Base-by-base conservation (phyloP, 2,329 filamentous ascomycete genomes). In the Neonectria sp. region DNA sequence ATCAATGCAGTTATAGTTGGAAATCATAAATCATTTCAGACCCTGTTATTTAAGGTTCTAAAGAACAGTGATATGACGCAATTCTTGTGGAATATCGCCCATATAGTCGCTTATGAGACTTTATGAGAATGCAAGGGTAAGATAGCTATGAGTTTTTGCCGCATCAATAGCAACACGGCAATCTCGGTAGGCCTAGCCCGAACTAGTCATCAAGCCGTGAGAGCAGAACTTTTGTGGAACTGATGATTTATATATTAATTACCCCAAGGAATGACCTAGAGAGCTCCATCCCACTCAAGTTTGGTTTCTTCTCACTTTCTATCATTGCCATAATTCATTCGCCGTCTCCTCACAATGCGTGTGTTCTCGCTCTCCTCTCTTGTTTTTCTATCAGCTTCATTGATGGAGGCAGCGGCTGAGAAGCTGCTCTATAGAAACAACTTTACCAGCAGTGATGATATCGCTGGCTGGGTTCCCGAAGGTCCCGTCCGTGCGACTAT, bases 361-460 rank as follows among this genome's bases (percentile, higher is more conserved):
- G 40, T 12, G 2, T 3, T 45, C n/a, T 45, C 40, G 40, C n/a
- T 45, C n/a, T 24, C 40, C 1, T 24, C n/a, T 45, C 40, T 24
- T 24, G 37, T 24, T 2, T n/a, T 45, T 8, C n/a, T 45, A 24
- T 45, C 40, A 45, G 17, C 40, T 24, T 45, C n/a, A 24, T 4
- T 24, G 3, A 45, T 45, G 40, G 40, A 12, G 7, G 64, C 55
- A 33, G 21, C 67, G 15, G 68, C 64, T 0, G 67, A 73, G 17
- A 72, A 69, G 31, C 72, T 75, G 21, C 67, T 74, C 1, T 74
- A 74, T 48, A 61, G 58, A 27, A 75, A 74, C 25, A 69, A 66
- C 13, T 74, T 75, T 27, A 51, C 71, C 35, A 64, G 35, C 52
- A 69, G 24, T 33, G 64, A 69, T 17, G 55, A 65, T 7, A 67